Conservation (phyloP, 140 eudicot species). For the Stevia rebaudiana region DNA sequence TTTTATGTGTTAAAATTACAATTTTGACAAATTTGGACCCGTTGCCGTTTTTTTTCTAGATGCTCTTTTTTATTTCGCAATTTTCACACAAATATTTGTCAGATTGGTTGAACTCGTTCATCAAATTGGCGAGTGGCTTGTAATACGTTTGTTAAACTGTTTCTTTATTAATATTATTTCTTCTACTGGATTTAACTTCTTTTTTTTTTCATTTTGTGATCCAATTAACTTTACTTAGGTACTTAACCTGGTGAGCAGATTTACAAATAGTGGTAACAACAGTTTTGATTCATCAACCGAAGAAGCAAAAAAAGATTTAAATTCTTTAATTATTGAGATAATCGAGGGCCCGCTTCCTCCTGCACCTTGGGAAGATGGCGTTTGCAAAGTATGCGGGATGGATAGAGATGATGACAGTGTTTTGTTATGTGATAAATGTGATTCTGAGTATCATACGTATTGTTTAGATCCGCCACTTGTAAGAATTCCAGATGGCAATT, state of each 20-base stretch:
- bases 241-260: conserved; percentile 48
- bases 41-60: background rate
- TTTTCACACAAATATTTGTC: background rate
- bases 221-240: conserved; percentile 39
- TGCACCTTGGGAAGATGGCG: conserved; percentile 97
- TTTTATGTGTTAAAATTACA: background rate
- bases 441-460: conserved; percentile 90
- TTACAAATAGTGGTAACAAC: conserved; percentile 25
- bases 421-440: conserved; percentile 86
- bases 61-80: background rate
- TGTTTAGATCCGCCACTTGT: conserved; percentile 90
- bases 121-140: background rate
- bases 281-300: conserved; percentile 25
- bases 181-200: conserved; percentile 4
- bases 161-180: background rate
- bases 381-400: conserved; percentile 95
- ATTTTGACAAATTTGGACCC: background rate
- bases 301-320: conserved; percentile 59
- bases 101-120: background rate
- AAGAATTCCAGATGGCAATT: conserved; percentile 87
- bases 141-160: background rate
- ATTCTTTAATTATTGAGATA: conserved; percentile 33
- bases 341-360: conserved; percentile 60
- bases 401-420: conserved; percentile 91
- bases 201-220: background rate